These are phyloP conservation scores for Melocanna baccifera DNA, from an alignment of 176 grass and related monocot genomes.

Conservation along the genomic window DNA sequence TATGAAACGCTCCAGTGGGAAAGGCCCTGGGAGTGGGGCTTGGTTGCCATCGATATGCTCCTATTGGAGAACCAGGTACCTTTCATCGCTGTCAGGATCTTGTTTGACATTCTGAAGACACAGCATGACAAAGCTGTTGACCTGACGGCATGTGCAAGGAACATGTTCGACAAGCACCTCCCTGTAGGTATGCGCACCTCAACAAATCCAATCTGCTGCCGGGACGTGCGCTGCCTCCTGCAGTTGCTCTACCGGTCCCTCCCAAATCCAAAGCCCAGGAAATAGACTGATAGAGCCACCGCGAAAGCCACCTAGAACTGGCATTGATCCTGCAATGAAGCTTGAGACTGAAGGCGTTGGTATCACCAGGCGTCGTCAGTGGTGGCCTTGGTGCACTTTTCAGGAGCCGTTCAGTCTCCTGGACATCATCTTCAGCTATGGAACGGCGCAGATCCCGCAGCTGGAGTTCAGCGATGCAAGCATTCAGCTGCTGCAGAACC, in stretches of 20 bases:
- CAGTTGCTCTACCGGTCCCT: conserved; percentile 1
- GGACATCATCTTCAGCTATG: background rate
- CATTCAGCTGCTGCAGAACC: no score
- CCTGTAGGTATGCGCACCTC: conserved; percentile 17
- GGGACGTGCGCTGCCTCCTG: conserved; percentile 1
- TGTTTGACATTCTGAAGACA: conserved; percentile 24
- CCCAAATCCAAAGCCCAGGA: background rate
- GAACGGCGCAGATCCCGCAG: background rate
- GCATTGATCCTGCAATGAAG: background rate
- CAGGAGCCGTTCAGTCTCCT: conserved; percentile 7
- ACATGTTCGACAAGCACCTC: conserved; percentile 17
- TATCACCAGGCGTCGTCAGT: background rate
- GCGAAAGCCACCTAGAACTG: conserved; percentile 8
- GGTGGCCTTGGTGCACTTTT: background rate
- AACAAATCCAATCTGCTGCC: background rate
- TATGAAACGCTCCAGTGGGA: conserved; percentile 7
- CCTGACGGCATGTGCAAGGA: background rate
- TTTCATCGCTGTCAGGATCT: conserved; percentile 19
- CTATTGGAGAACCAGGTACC: conserved; percentile 14
- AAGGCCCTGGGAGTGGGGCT: conserved; percentile 31
- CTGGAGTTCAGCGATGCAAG: no score
- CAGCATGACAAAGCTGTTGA: background rate
- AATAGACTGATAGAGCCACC: background rate
- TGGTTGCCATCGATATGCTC: conserved; percentile 13
- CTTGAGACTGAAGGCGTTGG: background rate